These are phyloP conservation scores for Diplosphaera chodatii DNA, from an alignment of 139 green algal species.

Conservation along the genomic window DNA sequence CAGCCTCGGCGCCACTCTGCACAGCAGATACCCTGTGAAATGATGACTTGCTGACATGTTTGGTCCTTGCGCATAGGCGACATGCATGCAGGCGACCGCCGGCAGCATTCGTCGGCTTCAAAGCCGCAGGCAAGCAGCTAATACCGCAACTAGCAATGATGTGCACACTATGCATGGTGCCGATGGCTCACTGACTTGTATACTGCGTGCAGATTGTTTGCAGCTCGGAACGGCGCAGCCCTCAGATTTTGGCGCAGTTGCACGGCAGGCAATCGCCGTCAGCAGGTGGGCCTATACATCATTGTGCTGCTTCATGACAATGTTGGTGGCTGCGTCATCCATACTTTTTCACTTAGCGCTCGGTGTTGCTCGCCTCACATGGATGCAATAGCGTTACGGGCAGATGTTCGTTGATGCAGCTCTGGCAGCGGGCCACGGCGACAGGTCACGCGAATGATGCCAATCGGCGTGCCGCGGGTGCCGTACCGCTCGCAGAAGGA, in stretches of 20 bases:
- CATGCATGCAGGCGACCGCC: neutral
- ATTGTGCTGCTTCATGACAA: too few species aligned
- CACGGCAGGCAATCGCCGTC: neutral
- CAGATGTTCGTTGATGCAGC: slow-evolving; percentile 7
- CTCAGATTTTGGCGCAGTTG: neutral
- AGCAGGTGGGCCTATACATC: neutral
- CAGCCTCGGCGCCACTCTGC: too few species aligned
- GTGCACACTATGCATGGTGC: too few species aligned
- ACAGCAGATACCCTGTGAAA: too few species aligned
- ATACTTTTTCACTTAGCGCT: too few species aligned
- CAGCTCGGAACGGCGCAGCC: neutral
- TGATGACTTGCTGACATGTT: too few species aligned
- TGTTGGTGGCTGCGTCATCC: too few species aligned
- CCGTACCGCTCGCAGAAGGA: slow-evolving; percentile 76
- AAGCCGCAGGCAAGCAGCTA: neutral
- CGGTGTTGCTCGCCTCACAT: too few species aligned
- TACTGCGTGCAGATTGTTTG: neutral
- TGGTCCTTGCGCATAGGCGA: too few species aligned
- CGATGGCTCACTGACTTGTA: too few species aligned
- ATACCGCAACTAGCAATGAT: too few species aligned
- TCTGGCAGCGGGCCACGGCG: slow-evolving; percentile 10
- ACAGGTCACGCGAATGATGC: slow-evolving; percentile 66
- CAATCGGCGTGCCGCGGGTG: slow-evolving; percentile 80
- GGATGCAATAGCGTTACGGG: too few species aligned
- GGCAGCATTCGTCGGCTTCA: neutral